Evolutionary conservation across 441 rosid species (phyloP), one percentile per base, ranked within the genome.

Genomic region (Populus hybrid): DNA sequence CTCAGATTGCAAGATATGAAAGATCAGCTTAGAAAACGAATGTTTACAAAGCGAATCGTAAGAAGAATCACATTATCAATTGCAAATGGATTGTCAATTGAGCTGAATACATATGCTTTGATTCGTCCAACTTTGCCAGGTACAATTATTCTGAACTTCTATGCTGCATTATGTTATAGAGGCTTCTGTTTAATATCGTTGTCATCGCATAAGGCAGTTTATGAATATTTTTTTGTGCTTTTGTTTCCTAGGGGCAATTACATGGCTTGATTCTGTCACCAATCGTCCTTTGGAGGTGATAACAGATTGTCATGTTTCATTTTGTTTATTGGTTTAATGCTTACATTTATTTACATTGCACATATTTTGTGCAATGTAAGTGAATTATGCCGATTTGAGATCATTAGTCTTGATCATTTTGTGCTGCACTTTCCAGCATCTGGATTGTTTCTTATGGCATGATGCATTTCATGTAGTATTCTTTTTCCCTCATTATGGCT

Each of bases 231-330:
- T 68, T 79, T 1, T 42, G 18, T 78, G 70, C 75, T 59, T 73
- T 76, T 82, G 69, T 64, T 77, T 78, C 35, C 20, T 79, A 92
- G 94, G 97, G 73, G 77, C 89, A 77, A 88, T 88, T 79, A 91
- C 92, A 21, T 96, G 99, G 99, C 94, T 96, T 75, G 97, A 96
- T 88, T 94, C 99, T 73, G 91, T 94, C 69, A 90, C 94, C 46
- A 96, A 96, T 84, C 91, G 87, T 82, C 97, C 94, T 34, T 81
- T 96, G 78, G 93, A 91, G 98, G 99, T 96, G 84, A 76, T 67
- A 65, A 69, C 16, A 69, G 63, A 32, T 70, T 42, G 34, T 77
- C 20, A 76, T 34, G 24, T 68, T 24, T 57, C 65, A 71, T 67
- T 81, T 74, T 67, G 14, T 42, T 26, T 38, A 34, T 65, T 70